These are phyloP conservation scores for Dictyostelium firmibasis DNA, from an alignment of 78 protist species.

Conservation along the genomic window DNA sequence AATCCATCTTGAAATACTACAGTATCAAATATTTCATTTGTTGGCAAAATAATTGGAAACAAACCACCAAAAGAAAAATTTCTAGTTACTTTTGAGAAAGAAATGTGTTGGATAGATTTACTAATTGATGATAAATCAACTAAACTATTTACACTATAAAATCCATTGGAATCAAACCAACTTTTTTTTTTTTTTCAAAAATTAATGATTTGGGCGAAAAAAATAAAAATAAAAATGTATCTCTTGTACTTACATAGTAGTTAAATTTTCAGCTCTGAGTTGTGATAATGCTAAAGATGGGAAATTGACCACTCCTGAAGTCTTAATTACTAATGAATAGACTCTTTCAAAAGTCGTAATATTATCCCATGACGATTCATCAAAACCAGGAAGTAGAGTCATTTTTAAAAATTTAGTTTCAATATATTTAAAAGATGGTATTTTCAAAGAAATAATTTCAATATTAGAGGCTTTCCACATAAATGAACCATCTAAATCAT, in stretches of 20 bases:
- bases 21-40: not conserved
- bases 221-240: not conserved
- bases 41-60: not conserved
- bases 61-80: not conserved
- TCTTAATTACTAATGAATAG: not conserved
- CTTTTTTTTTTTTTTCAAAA: not conserved
- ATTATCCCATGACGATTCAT: not conserved
- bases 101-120: not conserved
- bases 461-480: not conserved
- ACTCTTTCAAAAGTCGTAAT: not conserved
- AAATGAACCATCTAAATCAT: not conserved
- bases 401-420: not conserved
- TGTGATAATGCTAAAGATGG: not conserved
- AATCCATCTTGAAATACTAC: not conserved
- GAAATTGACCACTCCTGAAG: not conserved
- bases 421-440: not conserved
- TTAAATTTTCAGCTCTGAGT: not conserved
- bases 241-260: not conserved
- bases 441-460: not conserved
- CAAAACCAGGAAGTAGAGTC: not conserved
- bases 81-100: not conserved
- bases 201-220: too few relatives aligned
- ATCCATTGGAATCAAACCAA: not conserved
- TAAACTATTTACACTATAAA: not conserved
- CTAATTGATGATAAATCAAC: not conserved